Evolutionary conservation across 768 basidiomycete genomes (phyloP), one percentile per base, ranked within the genome.

Genomic region (Lanmaoa rubissima): DNA sequence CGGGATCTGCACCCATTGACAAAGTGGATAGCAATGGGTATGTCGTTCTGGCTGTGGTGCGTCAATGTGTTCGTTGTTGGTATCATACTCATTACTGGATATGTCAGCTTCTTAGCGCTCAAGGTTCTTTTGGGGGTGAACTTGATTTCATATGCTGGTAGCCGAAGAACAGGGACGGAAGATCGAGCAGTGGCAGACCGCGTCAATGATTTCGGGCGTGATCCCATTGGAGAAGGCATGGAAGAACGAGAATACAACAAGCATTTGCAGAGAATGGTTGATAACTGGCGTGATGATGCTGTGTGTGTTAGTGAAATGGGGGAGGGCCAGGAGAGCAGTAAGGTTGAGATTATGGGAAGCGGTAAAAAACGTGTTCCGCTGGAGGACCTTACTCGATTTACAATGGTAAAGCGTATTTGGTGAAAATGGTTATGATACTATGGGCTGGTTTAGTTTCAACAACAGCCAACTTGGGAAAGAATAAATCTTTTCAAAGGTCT

Each of bases 321-420:
- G 1, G 90, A 91, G 69, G 76, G 57, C 31, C 51, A 45, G 17
- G 56, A 50, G 5, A 45, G n/a, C 1, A 38, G 1, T 24, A 60
- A 57, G 38, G 61, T 32, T 31, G 61, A 70, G 69, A 61, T 65
- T 65, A 40, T 38, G 24, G 65, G 65, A 14, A 70, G 66, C 19
- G 69, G 57, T 17, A 75, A 63, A 53, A 86, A 82, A 54, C 77
- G 85, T 45, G 79, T 91, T 54, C 83, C 84, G 56, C 72, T 98
- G 48, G 94, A 97, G 69, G 92, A 96, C 66, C 80, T 98, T 48
- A 96, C 92, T 35, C 74, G 94, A 53, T 98, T 90, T 77, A 96
- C 94, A 19, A 98, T 98, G 94, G 89, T 96, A 45, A 96, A 96
- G 68, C 79, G 92, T 51, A 95, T 96, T 44, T 95, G 83, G 83